phyloP scores from a whole-genome alignment of 768 basidiomycete species.

The Calocybe gangraenosa region DNA sequence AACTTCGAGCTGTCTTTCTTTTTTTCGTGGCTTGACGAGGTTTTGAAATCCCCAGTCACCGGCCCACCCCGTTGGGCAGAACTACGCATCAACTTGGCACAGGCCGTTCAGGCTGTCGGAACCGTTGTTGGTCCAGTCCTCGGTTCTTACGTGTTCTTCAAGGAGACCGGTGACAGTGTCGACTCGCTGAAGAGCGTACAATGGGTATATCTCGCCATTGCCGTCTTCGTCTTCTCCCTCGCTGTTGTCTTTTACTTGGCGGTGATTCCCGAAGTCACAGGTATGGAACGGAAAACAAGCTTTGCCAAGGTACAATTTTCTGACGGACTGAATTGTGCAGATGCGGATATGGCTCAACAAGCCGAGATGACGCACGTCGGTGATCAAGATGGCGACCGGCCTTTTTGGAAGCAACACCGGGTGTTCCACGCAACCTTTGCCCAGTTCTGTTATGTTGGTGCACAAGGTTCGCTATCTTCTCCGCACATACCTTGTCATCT shows the following conservation, averaged over 20 bases:
- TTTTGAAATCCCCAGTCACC: conserved; percentile 17
- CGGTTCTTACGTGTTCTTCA: conserved; percentile 31
- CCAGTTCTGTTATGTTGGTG: conserved; percentile 29
- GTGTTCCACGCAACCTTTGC: conserved; percentile 30
- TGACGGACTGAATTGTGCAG: too few species aligned
- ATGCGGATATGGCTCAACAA: conserved; percentile 30
- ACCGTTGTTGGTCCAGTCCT: conserved; percentile 30
- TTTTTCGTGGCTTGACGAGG: neutral
- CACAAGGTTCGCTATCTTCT: conserved; percentile 21
- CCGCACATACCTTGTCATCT: neutral
- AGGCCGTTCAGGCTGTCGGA: conserved; percentile 28
- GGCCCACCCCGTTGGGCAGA: conserved; percentile 31
- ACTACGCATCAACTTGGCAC: conserved; percentile 30
- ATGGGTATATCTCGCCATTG: conserved; percentile 32
- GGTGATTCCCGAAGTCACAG: conserved; percentile 31
- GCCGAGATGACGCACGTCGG: conserved; percentile 28
- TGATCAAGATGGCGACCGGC: conserved; percentile 20
- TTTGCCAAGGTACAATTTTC: too few species aligned
- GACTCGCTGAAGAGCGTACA: conserved; percentile 27
- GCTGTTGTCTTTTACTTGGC: conserved; percentile 28
- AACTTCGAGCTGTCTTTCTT: neutral
- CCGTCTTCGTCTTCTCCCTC: conserved; percentile 28
- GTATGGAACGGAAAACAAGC: conserved; percentile 8
- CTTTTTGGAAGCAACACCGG: conserved; percentile 25
- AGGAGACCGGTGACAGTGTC: conserved; percentile 26